phyloP scores from a whole-genome alignment of 306 rosid genomes.

The Gynostemma pentaphyllum region DNA sequence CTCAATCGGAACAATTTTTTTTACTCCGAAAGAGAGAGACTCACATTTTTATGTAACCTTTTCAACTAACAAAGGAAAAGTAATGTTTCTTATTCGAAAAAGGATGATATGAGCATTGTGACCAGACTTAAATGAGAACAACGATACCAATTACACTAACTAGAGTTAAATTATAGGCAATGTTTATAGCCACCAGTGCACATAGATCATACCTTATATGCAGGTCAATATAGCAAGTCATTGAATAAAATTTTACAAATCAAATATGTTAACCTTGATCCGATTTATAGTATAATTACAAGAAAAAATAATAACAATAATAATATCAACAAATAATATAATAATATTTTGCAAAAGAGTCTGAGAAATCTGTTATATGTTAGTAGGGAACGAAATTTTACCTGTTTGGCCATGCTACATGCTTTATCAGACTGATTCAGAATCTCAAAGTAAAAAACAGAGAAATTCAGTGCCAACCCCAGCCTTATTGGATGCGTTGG shows the following conservation, averaged over 20 bases:
- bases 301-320: too few species aligned
- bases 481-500: slow-evolving; percentile 73
- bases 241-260: background rate
- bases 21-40: too few species aligned
- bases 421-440: slow-evolving; percentile 76
- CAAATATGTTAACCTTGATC: background rate
- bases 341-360: background rate
- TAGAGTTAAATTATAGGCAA: background rate
- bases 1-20: too few species aligned
- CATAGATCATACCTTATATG: background rate
- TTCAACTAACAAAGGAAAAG: too few species aligned
- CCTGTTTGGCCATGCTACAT: slow-evolving; percentile 79
- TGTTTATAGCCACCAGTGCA: background rate
- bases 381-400: background rate
- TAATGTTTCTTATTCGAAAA: too few species aligned
- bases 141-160: background rate
- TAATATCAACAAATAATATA: background rate
- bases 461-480: slow-evolving; percentile 71
- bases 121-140: background rate
- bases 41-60: too few species aligned
- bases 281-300: background rate
- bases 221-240: background rate
- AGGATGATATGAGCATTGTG: background rate
- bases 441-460: slow-evolving; percentile 69
- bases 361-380: background rate